Base-by-base conservation (phyloP, 164 flowering plant genomes). In the Stephania cephalantha region DNA sequence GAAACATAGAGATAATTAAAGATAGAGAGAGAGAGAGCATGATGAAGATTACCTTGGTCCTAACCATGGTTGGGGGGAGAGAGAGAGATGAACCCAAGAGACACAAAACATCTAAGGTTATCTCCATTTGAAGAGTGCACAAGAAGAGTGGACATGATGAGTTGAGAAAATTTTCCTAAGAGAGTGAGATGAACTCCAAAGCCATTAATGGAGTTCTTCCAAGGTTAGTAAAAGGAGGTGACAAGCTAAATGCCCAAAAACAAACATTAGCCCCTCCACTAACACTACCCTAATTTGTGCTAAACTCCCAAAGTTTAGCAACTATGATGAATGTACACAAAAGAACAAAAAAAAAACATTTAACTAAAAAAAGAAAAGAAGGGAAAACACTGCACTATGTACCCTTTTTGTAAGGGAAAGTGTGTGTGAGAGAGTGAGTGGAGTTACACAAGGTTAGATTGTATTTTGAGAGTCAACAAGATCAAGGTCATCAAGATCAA, bases 51-150 rank as follows among this genome's bases (percentile, higher is more conserved):
- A 83, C 93, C 90, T 80, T 80, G 81, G 90, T 85, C 87, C 89
- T 88, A 89, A 89, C 93, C 96, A 91, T 89, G 96, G 91, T 86
- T 84, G 90, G 80, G 75, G 79, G 22, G 79, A 79, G 63, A 81
- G 83, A 78, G 78, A 35, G 74, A 83, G 85, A 84, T 81, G 81
- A 82, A 87, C 83, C 89, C 84, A 77, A 85, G 87, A 85, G 90
- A 84, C 81, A 80, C 86, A 82, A 92, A 92, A 88, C 84, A 86
- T 86, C 73, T 5, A 15, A 86, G 88, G 84, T 83, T 79, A 71
- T 76, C 71, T 83, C 85, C 80, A 78, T 5, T n/a, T 71, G 72
- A 17, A 55, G 74, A 45, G 45, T 31, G n/a, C 13, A 53, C 44
- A 29, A 52, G 52, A 63, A 46, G 74, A 48, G 69, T 35, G 42